Evolutionary conservation across 2,329 filamentous ascomycete species (phyloP), one percentile per base, ranked within the genome.

Genomic region (Diaporthe sp.): DNA sequence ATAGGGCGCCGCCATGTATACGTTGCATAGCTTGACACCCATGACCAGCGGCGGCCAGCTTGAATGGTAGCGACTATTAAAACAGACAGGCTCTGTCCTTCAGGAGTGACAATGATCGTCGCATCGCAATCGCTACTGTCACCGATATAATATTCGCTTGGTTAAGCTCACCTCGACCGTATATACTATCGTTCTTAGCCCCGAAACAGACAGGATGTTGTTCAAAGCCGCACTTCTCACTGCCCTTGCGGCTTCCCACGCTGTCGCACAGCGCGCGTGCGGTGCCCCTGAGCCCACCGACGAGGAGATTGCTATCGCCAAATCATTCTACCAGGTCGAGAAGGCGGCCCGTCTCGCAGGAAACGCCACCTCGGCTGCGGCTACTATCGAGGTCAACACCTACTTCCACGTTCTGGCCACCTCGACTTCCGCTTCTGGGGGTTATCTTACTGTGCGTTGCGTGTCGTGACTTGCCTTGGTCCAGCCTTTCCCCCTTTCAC

Each of bases 371-470:
- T 75, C 78, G 20, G 76, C 77, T 47, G 75, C 75, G 53, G 80
- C 80, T 53, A 77, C 77, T 53, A 76, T 82, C 73, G 82, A 80
- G 71, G 76, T 84, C 42, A 80, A 83, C 63, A 77, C 79, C 53
- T 83, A 84, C 79, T 83, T 84, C 78, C 83, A 84, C 75, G 80
- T 84, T 25, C 76, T 84, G 22, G 79, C 80, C 51, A 65, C 74
- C 10, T 80, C 81, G 10, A 80, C 79, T 20, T 73, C 81, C 9
- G 74, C 80, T 47, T 79, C 76, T 68, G 85, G 80, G 47, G 85
- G 85, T 25, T 85, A 85, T 70, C 71, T 86, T 39, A 83, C 81
- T 2, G 85, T 85, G 80, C 72, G 81, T 76, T 37, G 6, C 15
- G 61, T 13, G 34, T 22, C 17, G 37, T 39, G 10, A 39, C 15